Evolutionary conservation across 2,329 filamentous ascomycete genomes (phyloP).

Genomic region (Eurotiales sp.): DNA sequence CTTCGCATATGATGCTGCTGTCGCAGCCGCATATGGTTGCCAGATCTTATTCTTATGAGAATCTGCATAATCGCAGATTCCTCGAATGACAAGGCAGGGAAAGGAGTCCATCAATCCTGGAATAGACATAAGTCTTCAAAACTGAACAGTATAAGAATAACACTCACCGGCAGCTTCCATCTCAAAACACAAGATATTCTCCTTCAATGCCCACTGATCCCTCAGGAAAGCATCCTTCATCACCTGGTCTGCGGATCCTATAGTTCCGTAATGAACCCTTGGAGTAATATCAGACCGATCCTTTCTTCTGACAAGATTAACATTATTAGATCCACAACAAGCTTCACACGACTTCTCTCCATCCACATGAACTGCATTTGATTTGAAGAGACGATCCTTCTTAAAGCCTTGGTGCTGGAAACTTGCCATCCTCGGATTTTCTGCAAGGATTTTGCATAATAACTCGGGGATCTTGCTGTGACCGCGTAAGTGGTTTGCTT

Average conservation of each 20-base stretch:
- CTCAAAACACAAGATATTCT: conserved; percentile 13
- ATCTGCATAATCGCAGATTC: conserved; percentile 24
- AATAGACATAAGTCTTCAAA: background rate
- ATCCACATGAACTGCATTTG: background rate
- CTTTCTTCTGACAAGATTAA: background rate
- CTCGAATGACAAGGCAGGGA: conserved; percentile 23
- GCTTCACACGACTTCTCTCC: background rate
- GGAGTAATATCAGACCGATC: background rate
- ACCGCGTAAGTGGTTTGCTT: background rate
- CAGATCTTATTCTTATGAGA: conserved; percentile 15
- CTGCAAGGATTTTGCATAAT: background rate
- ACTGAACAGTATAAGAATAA: background rate
- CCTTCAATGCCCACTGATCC: conserved; percentile 12
- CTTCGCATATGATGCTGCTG: conserved; percentile 17
- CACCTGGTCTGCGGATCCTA: conserved; percentile 20
- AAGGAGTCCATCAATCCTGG: conserved; percentile 19
- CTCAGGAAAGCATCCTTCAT: conserved; percentile 17
- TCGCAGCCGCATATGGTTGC: conserved; percentile 14
- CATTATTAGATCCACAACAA: conserved; percentile 1
- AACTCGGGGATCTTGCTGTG: background rate
- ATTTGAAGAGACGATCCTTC: conserved; percentile 5
- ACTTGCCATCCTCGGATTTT: background rate
- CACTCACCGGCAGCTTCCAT: conserved; percentile 10
- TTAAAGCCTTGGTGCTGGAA: background rate
- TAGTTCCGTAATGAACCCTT: conserved; percentile 20